Conservation (phyloP, 768 basidiomycete species). For the Pulveroboletus sp. region DNA sequence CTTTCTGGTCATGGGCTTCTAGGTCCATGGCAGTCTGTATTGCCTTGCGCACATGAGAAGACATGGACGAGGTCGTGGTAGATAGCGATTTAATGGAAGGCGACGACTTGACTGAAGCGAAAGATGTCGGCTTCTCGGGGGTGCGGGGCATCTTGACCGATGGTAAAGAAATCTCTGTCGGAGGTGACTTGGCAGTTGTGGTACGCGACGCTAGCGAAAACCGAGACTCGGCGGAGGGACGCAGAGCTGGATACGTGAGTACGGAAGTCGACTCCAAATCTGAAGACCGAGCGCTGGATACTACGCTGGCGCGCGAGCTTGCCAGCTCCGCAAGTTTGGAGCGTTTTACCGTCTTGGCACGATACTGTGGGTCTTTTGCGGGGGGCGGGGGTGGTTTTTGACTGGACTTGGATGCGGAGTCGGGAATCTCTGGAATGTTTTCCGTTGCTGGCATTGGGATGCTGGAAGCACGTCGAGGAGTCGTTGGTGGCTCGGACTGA, state of each 20-base stretch:
- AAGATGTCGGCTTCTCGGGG: slow-evolving; percentile 12
- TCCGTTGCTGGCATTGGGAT: slow-evolving; percentile 45
- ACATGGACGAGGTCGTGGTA: slow-evolving; percentile 46
- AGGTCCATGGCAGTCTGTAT: slow-evolving; percentile 65
- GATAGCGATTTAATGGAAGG: slow-evolving; percentile 24
- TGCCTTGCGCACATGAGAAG: slow-evolving; percentile 61
- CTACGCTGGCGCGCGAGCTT: slow-evolving; percentile 56
- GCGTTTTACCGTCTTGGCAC: slow-evolving; percentile 36
- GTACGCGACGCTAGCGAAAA: slow-evolving; percentile 29
- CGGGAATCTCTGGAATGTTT: slow-evolving; percentile 54
- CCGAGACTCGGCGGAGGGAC: slow-evolving; percentile 62
- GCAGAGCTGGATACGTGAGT: slow-evolving; percentile 69
- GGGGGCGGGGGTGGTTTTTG: slow-evolving; percentile 24
- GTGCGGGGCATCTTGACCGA: slow-evolving; percentile 24
- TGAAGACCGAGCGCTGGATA: slow-evolving; percentile 52
- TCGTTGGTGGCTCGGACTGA: slow-evolving; percentile 32
- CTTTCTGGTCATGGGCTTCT: slow-evolving; percentile 48
- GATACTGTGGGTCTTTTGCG: slow-evolving; percentile 21
- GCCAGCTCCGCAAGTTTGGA: slow-evolving; percentile 73
- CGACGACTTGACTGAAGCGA: slow-evolving; percentile 24
- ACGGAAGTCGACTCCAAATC: slow-evolving; percentile 56
- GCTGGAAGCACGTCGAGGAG: slow-evolving; percentile 41
- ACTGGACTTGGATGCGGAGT: slow-evolving; percentile 48
- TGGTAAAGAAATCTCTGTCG: slow-evolving; percentile 17
- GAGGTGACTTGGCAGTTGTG: slow-evolving; percentile 12